Base-by-base conservation (phyloP, 2,329 filamentous ascomycete genomes). In the Aspergillus amoenus region DNA sequence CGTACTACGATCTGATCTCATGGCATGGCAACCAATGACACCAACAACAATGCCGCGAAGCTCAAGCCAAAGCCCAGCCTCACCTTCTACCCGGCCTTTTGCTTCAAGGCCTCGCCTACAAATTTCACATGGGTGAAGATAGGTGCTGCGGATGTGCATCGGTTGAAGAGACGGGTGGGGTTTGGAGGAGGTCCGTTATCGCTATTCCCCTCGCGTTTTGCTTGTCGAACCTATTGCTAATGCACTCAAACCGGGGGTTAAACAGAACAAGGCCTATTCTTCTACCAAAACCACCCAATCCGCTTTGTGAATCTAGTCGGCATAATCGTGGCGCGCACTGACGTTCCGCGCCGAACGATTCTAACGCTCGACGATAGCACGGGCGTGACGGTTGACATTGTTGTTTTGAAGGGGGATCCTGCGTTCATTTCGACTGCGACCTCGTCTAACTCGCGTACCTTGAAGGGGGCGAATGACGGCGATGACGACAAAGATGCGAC, bases 221-320 rank as follows among this genome's bases (percentile, higher is more conserved):
- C 22, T 45, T 7, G 5, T 45, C 30, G 17, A n/a, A 8, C 15
- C 6, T 43, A 13, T 43, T 24, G 34, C 51, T 54, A 47, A 54
- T 17, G 24, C n/a, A 13, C 6, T n/a, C 22, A 22, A 11, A 5
- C 13, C 6, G 21, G 27, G 18, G 13, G 41, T 41, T 15, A 7
- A 42, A 32, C 22, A 84, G 82, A 79, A 44, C 82, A 84, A 67
- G 76, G 79, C 48, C 73, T 84, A 40, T 84, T 81, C 72, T 91
- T 92, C 72, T 81, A 86, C 75, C 73, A 80, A 49, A 93, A 92
- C 71, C 85, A 93, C 63, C 90, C 90, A 0, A 85, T 93, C 64
- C 85, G 86, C 80, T 93, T 87, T 84, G 83, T 90, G 52, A 86
- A 87, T 60, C 73, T 93, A 32, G 82, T 86, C 7, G 90, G 90